Evolutionary conservation across 2,329 filamentous ascomycete genomes (phyloP).

Genomic region (Cordyceps cateniannulata): DNA sequence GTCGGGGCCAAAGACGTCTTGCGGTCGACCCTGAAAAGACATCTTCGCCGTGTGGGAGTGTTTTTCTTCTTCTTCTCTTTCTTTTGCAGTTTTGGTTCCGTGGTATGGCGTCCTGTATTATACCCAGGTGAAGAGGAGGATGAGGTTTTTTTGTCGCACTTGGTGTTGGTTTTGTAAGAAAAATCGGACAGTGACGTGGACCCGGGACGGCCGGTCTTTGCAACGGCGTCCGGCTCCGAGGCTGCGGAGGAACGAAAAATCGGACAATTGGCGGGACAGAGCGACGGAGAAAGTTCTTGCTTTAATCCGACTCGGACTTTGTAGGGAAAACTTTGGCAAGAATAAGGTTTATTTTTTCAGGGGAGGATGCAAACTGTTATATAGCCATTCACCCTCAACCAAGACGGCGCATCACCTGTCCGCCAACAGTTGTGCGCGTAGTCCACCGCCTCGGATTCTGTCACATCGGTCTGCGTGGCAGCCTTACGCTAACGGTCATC

Average conservation of each 20-base stretch:
- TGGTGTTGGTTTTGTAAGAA: not conserved
- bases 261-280: not conserved
- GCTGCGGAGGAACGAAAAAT: not conserved
- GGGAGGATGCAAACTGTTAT: not conserved
- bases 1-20: constrained; percentile 33
- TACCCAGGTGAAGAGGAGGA: too few species aligned
- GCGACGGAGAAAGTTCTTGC: not conserved
- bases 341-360: not conserved
- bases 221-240: not conserved
- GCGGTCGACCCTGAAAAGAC: not conserved
- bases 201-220: not conserved
- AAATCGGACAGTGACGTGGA: not conserved
- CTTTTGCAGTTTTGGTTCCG: not conserved
- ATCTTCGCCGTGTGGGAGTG: not conserved
- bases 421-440: not conserved
- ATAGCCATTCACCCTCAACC: not conserved
- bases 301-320: not conserved
- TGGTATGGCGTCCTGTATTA: too few species aligned
- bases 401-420: not conserved
- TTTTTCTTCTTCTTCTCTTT: not conserved
- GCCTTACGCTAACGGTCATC: not conserved
- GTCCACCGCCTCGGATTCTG: not conserved
- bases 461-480: not conserved
- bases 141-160: not conserved
- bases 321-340: too few species aligned